A percentile compares a stretch with the other conserved stretches of the same genome.
Evolutionary conservation across 805 yeast genomes (phyloP).

Genomic region (Torulaspora microellipsoides): DNA sequence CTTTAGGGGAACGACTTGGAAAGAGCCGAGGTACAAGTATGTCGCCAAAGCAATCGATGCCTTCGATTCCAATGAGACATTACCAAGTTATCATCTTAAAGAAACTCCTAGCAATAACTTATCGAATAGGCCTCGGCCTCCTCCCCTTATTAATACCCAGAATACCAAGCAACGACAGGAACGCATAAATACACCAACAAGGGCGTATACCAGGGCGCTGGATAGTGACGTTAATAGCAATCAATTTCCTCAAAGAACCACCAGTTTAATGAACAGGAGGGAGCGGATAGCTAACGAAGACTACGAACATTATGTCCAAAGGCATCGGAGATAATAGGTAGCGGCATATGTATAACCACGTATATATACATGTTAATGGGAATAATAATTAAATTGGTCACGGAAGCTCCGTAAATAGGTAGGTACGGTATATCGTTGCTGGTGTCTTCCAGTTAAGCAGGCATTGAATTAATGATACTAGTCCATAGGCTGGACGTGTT

Average conservation of each 20-base stretch:
- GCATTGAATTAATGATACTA: no score
- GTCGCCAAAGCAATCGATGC: not conserved
- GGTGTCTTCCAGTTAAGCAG: no score
- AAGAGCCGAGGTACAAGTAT: not conserved
- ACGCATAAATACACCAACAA: constrained; percentile 9
- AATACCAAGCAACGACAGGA: constrained; percentile 1
- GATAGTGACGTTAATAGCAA: not conserved
- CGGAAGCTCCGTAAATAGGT: no score
- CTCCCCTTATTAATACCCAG: constrained; percentile 1
- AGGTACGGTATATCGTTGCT: no score
- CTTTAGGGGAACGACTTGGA: not conserved
- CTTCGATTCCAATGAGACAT: not conserved
- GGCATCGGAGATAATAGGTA: not conserved
- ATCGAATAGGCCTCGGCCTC: constrained; percentile 2
- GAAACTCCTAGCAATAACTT: not conserved
- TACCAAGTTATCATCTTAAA: not conserved
- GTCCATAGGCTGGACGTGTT: no score
- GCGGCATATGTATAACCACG: no score
- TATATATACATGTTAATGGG: no score
- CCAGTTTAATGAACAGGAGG: constrained; percentile 17
- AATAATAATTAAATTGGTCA: no score
- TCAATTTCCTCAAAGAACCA: constrained; percentile 10
- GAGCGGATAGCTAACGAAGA: constrained; percentile 20
- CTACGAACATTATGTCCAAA: constrained; percentile 11
- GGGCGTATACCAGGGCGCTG: constrained; percentile 7